phyloP scores from a whole-genome alignment of 2,329 filamentous ascomycete species.

The Cladosporium sp. region DNA sequence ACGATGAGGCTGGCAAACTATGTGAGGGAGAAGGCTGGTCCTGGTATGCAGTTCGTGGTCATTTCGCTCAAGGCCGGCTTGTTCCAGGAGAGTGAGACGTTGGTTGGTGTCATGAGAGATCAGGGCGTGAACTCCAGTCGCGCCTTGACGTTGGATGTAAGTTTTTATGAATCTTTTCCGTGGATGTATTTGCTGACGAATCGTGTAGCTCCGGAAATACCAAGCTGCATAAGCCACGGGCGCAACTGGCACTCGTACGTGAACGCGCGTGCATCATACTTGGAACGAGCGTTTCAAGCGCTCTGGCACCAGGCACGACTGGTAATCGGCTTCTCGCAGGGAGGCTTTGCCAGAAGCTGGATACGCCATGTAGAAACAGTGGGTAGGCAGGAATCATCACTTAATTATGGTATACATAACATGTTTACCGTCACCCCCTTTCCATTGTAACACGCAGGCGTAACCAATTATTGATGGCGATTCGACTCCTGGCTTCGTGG shows the following conservation, averaged over 20 bases:
- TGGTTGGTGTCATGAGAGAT: constrained; percentile 94
- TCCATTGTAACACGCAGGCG: too few species aligned
- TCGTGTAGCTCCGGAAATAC: constrained; percentile 7
- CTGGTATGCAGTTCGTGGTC: constrained; percentile 98
- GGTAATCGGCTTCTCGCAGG: too few species aligned
- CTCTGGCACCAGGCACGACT: too few species aligned
- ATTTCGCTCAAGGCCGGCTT: constrained; percentile 93
- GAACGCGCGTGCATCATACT: neutral
- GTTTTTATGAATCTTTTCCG: constrained; percentile 34
- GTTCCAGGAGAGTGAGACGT: constrained; percentile 92
- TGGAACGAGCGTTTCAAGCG: too few species aligned
- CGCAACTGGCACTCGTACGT: neutral
- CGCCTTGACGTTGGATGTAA: constrained; percentile 91
- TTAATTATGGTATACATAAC: neutral
- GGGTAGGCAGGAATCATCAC: neutral
- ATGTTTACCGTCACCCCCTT: neutral
- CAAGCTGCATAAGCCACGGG: neutral
- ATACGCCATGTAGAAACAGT: neutral
- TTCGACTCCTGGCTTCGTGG: too few species aligned
- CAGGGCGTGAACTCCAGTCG: constrained; percentile 90
- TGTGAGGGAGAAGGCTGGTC: constrained; percentile 86
- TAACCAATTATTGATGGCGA: too few species aligned
- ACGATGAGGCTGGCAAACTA: constrained; percentile 96
- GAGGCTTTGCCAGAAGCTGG: neutral
- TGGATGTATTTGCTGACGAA: neutral